A percentile compares a stretch with the other conserved stretches of the same genome.
Conservation (phyloP, 805 yeast genomes). For the Millerozyma miso region DNA sequence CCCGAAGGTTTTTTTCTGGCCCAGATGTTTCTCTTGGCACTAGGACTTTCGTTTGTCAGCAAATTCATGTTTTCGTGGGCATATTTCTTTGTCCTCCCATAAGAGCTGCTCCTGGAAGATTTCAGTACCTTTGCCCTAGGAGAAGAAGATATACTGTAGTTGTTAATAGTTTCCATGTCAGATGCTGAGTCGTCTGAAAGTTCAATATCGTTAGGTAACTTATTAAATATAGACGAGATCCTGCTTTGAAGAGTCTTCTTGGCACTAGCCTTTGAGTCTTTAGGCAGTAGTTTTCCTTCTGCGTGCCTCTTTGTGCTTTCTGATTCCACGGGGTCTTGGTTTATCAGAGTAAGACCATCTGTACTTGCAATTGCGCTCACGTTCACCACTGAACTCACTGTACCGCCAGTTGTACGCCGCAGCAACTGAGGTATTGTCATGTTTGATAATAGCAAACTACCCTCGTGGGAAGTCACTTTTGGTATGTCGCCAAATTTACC, state of each 20-base stretch:
- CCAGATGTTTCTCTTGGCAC: slow-evolving; percentile 11
- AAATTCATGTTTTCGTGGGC: slow-evolving; percentile 12
- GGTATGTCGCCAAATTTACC: slow-evolving; percentile 7
- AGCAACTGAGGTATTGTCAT: slow-evolving; percentile 16
- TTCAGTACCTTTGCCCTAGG: not conserved
- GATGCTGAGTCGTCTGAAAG: slow-evolving; percentile 44
- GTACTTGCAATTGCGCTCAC: slow-evolving; percentile 26
- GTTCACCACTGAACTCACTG: slow-evolving; percentile 31
- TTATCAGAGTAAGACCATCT: slow-evolving; percentile 5
- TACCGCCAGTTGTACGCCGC: slow-evolving; percentile 20
- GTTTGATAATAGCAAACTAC: slow-evolving; percentile 27
- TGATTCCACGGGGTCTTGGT: not conserved
- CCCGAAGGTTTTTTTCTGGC: slow-evolving; percentile 24
- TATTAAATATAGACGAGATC: slow-evolving; percentile 38
- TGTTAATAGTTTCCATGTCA: slow-evolving; percentile 32
- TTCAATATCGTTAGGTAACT: slow-evolving; percentile 45
- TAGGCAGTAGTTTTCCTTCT: slow-evolving; percentile 2
- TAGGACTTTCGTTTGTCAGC: slow-evolving; percentile 16
- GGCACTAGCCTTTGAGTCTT: not conserved
- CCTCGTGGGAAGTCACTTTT: slow-evolving; percentile 34
- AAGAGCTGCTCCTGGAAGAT: slow-evolving; percentile 20
- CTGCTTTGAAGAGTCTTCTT: slow-evolving; percentile 23
- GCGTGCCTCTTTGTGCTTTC: not conserved
- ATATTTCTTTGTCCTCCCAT: slow-evolving; percentile 12
- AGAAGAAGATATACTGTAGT: slow-evolving; percentile 9